Evolutionary conservation across 208 protist genomes (phyloP).

Genomic region (Endotrypanum monterogeii): DNA sequence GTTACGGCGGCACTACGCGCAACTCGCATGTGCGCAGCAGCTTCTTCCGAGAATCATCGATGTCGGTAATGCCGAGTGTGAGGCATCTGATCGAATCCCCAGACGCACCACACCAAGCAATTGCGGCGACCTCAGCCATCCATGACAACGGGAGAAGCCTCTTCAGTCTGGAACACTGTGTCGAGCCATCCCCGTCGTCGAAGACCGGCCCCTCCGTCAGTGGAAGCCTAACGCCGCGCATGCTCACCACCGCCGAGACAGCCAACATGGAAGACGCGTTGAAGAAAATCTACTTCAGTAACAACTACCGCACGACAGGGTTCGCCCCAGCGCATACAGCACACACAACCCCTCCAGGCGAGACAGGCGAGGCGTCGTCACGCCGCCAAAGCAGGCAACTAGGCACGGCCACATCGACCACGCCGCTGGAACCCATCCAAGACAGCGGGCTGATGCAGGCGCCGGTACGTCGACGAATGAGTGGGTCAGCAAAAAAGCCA

Average conservation of each 20-base stretch:
- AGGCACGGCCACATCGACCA: neutral
- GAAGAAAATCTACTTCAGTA: neutral
- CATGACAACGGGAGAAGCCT: slow-evolving; percentile 5
- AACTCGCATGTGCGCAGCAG: neutral
- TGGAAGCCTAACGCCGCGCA: neutral
- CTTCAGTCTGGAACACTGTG: slow-evolving; percentile 3
- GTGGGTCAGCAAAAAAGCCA: neutral
- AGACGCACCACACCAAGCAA: neutral
- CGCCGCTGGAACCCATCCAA: neutral
- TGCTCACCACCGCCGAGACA: neutral
- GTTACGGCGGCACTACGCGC: neutral
- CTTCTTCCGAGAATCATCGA: neutral
- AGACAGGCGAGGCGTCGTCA: neutral
- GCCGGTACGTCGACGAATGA: neutral
- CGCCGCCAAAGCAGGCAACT: neutral
- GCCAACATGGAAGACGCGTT: slow-evolving; percentile 2
- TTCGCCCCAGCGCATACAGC: slow-evolving; percentile 4
- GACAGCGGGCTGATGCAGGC: neutral
- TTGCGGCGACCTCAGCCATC: neutral
- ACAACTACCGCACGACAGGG: slow-evolving; percentile 6
- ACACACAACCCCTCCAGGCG: neutral
- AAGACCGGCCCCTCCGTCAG: neutral
- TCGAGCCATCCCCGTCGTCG: neutral
- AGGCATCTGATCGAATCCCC: no score
- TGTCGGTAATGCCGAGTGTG: neutral